Evolutionary conservation across 306 rosid species (phyloP), one percentile per base, ranked within the genome.

Genomic region (Phaseolus lunatus): DNA sequence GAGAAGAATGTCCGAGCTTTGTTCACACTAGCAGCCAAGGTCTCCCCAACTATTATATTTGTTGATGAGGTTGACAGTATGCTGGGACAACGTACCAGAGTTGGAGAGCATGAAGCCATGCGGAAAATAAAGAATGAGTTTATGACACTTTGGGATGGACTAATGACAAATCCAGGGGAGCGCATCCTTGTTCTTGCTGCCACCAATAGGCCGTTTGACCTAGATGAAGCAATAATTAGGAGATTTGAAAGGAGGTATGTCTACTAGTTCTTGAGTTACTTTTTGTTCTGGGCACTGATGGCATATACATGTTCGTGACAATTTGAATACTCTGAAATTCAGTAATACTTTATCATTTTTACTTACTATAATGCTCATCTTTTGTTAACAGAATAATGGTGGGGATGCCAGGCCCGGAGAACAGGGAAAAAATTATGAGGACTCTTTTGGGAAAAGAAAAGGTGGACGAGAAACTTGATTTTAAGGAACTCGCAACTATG

Each of bases 81-180:
- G 98, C 96, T 95, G 27, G 98, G 98, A 39, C 97, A 95, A 79
- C 71, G 97, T 11, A 88, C 96, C 24, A 89, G 97, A 85, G 93
- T 86, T 13, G 98, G 98, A 76, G 97, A 95, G 86, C 98, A 95
- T 73, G 98, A 95, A 85, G 97, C 97, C 72, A 90, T 95, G 98
- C 81, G 98, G 33, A 95, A 95, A 86, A 95, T 95, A 53, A 95
- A 95, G 85, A 92, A 95, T 69, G 98, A 95, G 74, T 92, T 95
- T 75, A 90, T 92, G 97, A 67, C 87, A 68, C 97, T 87, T 45
- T 92, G 98, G 98, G 98, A 95, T 26, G 97, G 97, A 53, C 93
- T 95, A 63, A 66, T 83, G 90, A 80, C 96, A 65, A 89, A 85
- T 73, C 85, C 90, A 8, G 86, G 84, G 1, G 97, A 92, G 80